A percentile compares a stretch with the other conserved stretches of the same genome.
These are phyloP conservation scores for Phytophthora sp. DNA, from an alignment of 352 stramenopile species.

Conservation along the genomic window DNA sequence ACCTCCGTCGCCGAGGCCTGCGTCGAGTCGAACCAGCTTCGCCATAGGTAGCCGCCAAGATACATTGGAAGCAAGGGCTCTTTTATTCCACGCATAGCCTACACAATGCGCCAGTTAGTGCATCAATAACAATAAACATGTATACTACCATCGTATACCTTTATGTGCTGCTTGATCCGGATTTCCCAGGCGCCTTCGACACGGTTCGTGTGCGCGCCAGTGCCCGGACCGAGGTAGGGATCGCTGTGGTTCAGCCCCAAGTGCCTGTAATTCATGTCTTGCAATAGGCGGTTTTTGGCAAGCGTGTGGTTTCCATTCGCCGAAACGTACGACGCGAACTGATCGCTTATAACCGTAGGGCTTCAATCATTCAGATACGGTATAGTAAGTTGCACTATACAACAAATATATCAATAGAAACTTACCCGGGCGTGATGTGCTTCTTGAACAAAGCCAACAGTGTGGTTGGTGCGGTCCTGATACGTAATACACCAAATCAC, in stretches of 20 bases:
- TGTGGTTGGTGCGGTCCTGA: neutral
- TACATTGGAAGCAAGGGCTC: neutral
- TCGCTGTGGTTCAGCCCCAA: neutral
- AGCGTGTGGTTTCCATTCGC: neutral
- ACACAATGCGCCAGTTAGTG: too few species aligned
- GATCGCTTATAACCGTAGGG: neutral
- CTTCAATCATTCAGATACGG: neutral
- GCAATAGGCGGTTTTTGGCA: neutral
- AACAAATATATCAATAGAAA: neutral
- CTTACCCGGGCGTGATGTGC: neutral
- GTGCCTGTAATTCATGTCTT: neutral
- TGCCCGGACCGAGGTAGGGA: neutral
- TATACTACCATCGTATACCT: neutral
- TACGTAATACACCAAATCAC: neutral
- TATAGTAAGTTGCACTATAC: neutral
- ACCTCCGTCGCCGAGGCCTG: neutral
- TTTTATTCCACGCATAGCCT: neutral
- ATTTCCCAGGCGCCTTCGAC: slow-evolving; percentile 1
- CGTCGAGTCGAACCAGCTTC: neutral
- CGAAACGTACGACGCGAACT: too few species aligned
- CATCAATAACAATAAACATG: neutral
- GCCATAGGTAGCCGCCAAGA: neutral
- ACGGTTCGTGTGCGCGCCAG: neutral
- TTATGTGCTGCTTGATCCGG: neutral
- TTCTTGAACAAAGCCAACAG: neutral